phyloP scores from a whole-genome alignment of 495 filamentous ascomycete genomes.

The Margaritispora aquatica region DNA sequence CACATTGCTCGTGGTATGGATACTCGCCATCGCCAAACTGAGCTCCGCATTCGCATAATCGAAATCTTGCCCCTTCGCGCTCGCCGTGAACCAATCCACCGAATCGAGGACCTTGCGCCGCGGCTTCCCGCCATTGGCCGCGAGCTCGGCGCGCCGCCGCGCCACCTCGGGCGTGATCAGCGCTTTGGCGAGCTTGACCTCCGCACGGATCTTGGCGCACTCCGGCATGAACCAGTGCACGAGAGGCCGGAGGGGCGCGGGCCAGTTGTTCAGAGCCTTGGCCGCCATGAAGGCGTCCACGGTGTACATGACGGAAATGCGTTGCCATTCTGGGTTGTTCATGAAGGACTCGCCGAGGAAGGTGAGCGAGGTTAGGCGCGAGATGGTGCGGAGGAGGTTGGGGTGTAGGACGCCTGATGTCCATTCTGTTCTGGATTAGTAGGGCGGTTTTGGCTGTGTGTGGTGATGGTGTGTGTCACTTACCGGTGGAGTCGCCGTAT shows the following conservation, averaged over 20 bases:
- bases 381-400: constrained; percentile 34
- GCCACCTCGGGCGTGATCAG: constrained; percentile 27
- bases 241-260: constrained; percentile 30
- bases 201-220: constrained; percentile 18
- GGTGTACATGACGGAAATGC: constrained; percentile 34
- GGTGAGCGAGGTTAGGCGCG: constrained; percentile 39
- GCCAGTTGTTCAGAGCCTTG: constrained; percentile 28
- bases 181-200: constrained; percentile 19
- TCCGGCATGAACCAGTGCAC: constrained; percentile 28
- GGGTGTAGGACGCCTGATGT: constrained; percentile 12
- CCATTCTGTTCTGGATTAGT: constrained; percentile 22
- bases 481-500: constrained; percentile 16
- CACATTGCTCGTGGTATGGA: constrained; percentile 34
- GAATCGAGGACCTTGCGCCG: constrained; percentile 26
- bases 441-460: constrained; percentile 1
- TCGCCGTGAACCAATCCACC: constrained; percentile 31
- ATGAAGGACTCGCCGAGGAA: constrained; percentile 39
- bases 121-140: constrained; percentile 15
- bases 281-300: constrained; percentile 29
- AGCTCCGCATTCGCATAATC: constrained; percentile 28
- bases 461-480: constrained; percentile 15
- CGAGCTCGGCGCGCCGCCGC: constrained; percentile 22
- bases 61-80: constrained; percentile 22
- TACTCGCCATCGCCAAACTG: constrained; percentile 27
- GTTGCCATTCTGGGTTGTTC: constrained; percentile 39